Percentiles rank a stretch among this genome's conserved stretches.
Evolutionary conservation across 2,329 filamentous ascomycete genomes (phyloP).

Genomic region (Grosmannia clavigera): DNA sequence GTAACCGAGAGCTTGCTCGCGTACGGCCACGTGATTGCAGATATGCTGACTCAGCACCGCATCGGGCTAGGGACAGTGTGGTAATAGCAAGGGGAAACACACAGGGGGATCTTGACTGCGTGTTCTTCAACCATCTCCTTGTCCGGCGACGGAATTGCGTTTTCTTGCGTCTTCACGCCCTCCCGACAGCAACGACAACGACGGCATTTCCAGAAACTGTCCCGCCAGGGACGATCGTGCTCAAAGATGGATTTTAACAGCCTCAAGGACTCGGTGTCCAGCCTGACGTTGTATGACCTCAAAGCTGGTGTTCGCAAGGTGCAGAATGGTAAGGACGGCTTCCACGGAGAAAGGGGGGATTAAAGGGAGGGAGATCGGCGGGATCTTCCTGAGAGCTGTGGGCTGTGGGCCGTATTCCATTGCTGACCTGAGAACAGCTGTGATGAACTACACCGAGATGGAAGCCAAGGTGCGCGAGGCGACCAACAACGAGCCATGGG

Average conservation of each 20-base stretch:
- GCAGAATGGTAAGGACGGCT: conserved; percentile 66
- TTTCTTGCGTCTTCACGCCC: not conserved
- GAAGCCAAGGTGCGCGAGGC: conserved; percentile 72
- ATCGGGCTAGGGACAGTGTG: not conserved
- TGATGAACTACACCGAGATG: conserved; percentile 89
- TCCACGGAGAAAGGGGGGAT: not conserved
- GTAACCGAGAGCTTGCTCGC: not conserved
- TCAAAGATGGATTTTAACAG: conserved; percentile 71
- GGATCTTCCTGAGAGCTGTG: not conserved
- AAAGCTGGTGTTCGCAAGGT: conserved; percentile 92
- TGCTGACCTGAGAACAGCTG: conserved; percentile 40
- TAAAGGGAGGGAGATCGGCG: not conserved
- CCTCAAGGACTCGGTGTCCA: conserved; percentile 77
- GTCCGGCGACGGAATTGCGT: not conserved
- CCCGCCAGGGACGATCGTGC: not conserved
- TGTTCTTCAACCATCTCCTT: not conserved
- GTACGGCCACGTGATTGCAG: not conserved
- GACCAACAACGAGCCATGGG: conserved; percentile 98
- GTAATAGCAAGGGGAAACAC: not conserved
- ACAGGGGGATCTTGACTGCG: not conserved
- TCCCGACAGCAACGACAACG: not conserved
- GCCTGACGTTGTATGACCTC: conserved; percentile 86
- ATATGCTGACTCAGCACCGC: not conserved
- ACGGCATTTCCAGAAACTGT: not conserved
- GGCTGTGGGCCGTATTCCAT: not conserved